Evolutionary conservation across 495 filamentous ascomycete species (phyloP), one percentile per base, ranked within the genome.

Genomic region (Hyphodiscus hymeniophilus): DNA sequence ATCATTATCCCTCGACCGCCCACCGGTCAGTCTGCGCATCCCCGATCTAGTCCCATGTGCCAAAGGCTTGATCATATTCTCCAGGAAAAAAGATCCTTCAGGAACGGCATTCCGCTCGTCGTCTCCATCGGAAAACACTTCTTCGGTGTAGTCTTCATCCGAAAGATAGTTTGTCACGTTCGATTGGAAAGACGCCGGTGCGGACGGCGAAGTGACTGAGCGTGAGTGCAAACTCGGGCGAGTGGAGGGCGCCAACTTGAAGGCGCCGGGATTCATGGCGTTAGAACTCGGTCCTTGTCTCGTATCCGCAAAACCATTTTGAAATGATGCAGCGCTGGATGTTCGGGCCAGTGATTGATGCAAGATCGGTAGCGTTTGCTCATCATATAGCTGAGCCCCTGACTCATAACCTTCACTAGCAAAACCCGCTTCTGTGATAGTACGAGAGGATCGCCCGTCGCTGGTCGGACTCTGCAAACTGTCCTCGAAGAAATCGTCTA

Each of bases 401-500:
- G 80, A 82, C 49, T 94, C 89, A 30, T 80, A 79, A 1, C 39
- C 47, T 39, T 66, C 68, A 42, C 74, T 75, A 13, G 69, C 67
- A 13, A 75, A 82, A 62, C 67, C 66, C 41, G 77, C 64, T 69
- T 84, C 66, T 48, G 81, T 76, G 49, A 82, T 77, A 12, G 75
- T 79, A 23, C 76, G 75, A n/a, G 82, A 77, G 13, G 79, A 76
- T 1, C 70, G 68, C 5, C 73, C 68, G 59, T 66, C 76, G 61
- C 59, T 78, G 2, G 73, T 70, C 6, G 77, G 74, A 44, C 66
- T 70, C 50, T 66, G 72, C 23, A 71, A 71, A 46, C 67, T 63
- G 48, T 75, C 66, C 47, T 94, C 89, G 57, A 95, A 95, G 69
- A 97, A 97, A 58, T 95, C 90, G 57, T 98, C 92, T 10, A 98